These are phyloP conservation scores for Penicillium cinerascens DNA, from an alignment of 495 filamentous ascomycete species.

Conservation along the genomic window DNA sequence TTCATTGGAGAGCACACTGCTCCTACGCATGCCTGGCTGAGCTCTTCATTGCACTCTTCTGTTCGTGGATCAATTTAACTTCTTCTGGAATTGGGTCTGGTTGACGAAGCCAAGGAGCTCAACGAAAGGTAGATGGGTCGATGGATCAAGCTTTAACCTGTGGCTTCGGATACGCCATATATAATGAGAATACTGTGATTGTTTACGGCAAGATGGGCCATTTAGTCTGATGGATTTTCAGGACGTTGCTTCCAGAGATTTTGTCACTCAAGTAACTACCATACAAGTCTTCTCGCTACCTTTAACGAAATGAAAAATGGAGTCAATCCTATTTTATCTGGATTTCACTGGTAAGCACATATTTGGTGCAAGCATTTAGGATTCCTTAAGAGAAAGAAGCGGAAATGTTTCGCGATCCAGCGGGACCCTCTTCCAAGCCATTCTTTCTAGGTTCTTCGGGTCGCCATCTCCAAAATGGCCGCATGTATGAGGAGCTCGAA, in stretches of 20 bases:
- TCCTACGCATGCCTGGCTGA: constrained; percentile 68
- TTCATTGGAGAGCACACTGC: constrained; percentile 67
- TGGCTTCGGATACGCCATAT: no score
- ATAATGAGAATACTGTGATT: no score
- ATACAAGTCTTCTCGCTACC: no score
- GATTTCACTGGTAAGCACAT: no score
- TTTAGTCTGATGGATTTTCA: no score
- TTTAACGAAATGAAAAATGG: no score
- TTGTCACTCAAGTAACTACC: no score
- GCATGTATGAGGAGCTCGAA: constrained; percentile 17
- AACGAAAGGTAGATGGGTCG: constrained; percentile 64
- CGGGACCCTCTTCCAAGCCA: constrained; percentile 14
- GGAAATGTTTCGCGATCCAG: constrained; percentile 15
- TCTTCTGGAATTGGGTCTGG: constrained; percentile 61
- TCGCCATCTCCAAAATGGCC: constrained; percentile 18
- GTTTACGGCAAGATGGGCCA: no score
- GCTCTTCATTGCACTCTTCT: constrained; percentile 57
- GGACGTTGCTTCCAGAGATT: no score
- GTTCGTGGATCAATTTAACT: constrained; percentile 60
- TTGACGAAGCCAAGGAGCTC: constrained; percentile 63
- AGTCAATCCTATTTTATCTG: no score
- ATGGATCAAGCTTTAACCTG: constrained; percentile 41
- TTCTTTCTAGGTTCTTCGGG: constrained; percentile 13
- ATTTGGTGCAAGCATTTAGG: no score
- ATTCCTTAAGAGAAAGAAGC: not conserved